phyloP scores from a whole-genome alignment of 192 early-diverging fungal species.

The Gryganskiella cystojenkinii region DNA sequence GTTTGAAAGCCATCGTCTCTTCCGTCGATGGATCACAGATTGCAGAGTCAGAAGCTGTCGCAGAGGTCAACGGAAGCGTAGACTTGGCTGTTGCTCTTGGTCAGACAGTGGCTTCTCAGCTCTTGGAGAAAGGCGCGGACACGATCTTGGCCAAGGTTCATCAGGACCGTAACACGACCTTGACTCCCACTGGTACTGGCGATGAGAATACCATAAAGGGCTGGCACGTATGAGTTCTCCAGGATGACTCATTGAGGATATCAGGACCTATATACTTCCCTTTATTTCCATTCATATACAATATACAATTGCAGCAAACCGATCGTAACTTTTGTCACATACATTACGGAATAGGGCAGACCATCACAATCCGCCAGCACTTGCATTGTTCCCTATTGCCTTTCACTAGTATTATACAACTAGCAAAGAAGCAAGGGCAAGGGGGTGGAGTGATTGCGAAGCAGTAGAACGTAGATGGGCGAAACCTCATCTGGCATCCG shows the following conservation, averaged over 20 bases:
- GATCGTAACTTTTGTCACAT: no score
- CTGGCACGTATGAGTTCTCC: slow-evolving; percentile 50
- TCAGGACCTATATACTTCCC: not conserved
- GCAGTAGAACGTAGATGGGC: no score
- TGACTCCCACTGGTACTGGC: slow-evolving; percentile 27
- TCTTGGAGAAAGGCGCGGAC: slow-evolving; percentile 56
- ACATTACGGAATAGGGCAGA: no score
- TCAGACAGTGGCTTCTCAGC: slow-evolving; percentile 42
- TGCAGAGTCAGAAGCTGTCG: slow-evolving; percentile 60
- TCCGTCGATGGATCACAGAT: slow-evolving; percentile 80
- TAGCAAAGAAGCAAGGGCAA: no score
- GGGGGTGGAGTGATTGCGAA: no score
- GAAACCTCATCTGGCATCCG: no score
- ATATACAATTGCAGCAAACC: no score
- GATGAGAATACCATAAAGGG: slow-evolving; percentile 42
- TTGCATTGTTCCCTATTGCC: no score
- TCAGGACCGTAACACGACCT: slow-evolving; percentile 24
- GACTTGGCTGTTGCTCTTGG: slow-evolving; percentile 55
- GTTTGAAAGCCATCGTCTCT: slow-evolving; percentile 75
- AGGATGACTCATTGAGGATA: no score
- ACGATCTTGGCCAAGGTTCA: slow-evolving; percentile 49
- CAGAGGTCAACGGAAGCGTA: slow-evolving; percentile 46
- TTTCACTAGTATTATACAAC: no score
- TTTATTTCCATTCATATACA: no score
- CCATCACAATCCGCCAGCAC: no score